phyloP scores from a whole-genome alignment of 257 asterid genomes.

The Thymus mandschuricus region DNA sequence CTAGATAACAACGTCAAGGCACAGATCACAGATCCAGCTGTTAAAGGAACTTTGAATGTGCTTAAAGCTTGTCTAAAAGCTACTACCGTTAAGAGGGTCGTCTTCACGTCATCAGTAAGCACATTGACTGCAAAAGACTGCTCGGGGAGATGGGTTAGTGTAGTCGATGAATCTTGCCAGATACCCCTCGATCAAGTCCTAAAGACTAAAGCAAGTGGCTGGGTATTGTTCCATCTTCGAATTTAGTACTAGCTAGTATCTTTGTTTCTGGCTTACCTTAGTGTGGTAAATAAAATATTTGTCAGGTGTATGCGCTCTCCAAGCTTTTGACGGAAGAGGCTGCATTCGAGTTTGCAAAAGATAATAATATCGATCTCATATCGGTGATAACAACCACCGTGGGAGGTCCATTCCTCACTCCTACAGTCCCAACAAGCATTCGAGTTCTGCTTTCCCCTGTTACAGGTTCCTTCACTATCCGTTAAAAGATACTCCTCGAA shows the following conservation, averaged over 20 bases:
- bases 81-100: conserved; percentile 49
- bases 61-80: conserved; percentile 69
- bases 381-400: conserved; percentile 75
- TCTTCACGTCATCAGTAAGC: conserved; percentile 81
- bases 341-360: conserved; percentile 65
- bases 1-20: conserved; percentile 54
- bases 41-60: conserved; percentile 66
- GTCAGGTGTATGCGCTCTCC: conserved; percentile 66
- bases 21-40: conserved; percentile 64
- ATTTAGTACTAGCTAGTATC: too few relatives aligned
- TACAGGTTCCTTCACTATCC: conserved; percentile 51
- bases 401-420: conserved; percentile 82
- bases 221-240: conserved; percentile 55
- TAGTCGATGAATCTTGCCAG: conserved; percentile 79
- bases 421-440: conserved; percentile 73
- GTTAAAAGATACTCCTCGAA: background rate
- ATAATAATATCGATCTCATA: conserved; percentile 66
- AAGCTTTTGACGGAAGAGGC: conserved; percentile 79
- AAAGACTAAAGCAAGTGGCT: conserved; percentile 72
- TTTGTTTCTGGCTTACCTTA: conserved; percentile 3
- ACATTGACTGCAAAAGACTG: conserved; percentile 77
- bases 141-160: conserved; percentile 53
- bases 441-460: conserved; percentile 75
- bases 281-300: background rate
- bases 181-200: conserved; percentile 50